These are phyloP conservation scores for Tetrapisispora phaffii DNA, from an alignment of 805 yeast genomes.

Conservation along the genomic window DNA sequence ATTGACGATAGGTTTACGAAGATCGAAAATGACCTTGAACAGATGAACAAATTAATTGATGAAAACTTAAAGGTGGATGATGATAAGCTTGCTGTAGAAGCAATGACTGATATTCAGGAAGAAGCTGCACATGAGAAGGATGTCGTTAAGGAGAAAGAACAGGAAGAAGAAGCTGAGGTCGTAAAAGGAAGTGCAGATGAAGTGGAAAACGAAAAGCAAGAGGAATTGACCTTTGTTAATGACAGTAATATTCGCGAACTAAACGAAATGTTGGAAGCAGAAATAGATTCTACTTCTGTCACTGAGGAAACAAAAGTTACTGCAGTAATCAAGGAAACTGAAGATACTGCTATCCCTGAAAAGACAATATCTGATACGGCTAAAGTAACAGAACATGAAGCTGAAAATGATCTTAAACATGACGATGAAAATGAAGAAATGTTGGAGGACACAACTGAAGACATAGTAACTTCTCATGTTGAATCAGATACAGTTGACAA, in stretches of 20 bases:
- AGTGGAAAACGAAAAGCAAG: background rate
- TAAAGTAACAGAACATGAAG: background rate
- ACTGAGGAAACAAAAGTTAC: background rate
- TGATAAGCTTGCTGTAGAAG: background rate
- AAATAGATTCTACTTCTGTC: background rate
- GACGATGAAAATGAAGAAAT: too few species aligned
- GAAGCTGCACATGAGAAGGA: background rate
- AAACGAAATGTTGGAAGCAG: background rate
- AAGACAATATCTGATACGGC: background rate
- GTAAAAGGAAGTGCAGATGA: background rate
- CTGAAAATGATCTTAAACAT: too few species aligned
- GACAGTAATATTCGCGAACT: background rate
- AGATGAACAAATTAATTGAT: slow-evolving; percentile 29
- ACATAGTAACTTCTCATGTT: too few species aligned
- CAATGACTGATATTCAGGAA: too few species aligned
- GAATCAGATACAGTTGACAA: too few species aligned
- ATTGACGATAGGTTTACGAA: slow-evolving; percentile 28
- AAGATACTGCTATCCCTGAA: background rate
- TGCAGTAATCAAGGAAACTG: background rate
- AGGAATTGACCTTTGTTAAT: background rate
- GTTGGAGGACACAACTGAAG: too few species aligned
- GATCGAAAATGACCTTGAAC: slow-evolving; percentile 27
- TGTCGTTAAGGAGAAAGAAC: background rate
- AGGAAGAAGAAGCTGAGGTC: background rate
- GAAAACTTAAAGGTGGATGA: slow-evolving; percentile 22